Conservation (phyloP, 176 grass and related monocot species). For the Canna indica region DNA sequence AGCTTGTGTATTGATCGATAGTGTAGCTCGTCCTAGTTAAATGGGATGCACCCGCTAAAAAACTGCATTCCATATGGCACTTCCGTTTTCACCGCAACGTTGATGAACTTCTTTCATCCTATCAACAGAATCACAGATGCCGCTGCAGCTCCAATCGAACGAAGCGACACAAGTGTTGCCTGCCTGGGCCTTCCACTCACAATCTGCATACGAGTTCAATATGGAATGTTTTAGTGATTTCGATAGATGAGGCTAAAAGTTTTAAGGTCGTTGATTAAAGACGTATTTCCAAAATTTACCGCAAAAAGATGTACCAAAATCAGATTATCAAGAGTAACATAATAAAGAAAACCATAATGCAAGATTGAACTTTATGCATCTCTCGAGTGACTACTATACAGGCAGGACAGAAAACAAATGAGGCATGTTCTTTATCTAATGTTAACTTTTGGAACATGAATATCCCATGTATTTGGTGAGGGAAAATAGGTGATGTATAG, state of each 20-base stretch:
- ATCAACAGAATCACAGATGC: slow-evolving; percentile 72
- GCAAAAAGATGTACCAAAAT: too few species aligned
- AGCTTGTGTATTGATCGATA: background rate
- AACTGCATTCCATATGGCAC: slow-evolving; percentile 31
- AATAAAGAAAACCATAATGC: background rate
- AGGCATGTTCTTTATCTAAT: background rate
- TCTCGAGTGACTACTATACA: background rate
- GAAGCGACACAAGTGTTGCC: slow-evolving; percentile 64
- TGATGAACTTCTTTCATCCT: slow-evolving; percentile 73
- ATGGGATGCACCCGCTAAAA: slow-evolving; percentile 22
- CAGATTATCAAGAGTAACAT: background rate
- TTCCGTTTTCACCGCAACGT: slow-evolving; percentile 51
- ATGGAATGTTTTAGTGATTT: too few species aligned
- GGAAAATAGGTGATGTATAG: too few species aligned
- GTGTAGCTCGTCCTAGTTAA: background rate
- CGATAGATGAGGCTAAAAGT: too few species aligned
- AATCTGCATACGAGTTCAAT: slow-evolving; percentile 66
- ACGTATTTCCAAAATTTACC: too few species aligned
- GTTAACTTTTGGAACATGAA: background rate
- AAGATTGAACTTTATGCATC: background rate
- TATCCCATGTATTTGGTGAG: background rate
- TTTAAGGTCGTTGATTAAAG: too few species aligned
- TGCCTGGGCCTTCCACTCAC: slow-evolving; percentile 80
- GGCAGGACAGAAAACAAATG: too few species aligned
- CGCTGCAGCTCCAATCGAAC: slow-evolving; percentile 86